A percentile compares a stretch with the other conserved stretches of the same genome.
These are phyloP conservation scores for Brasilioporus rufonigricans DNA, from an alignment of 768 basidiomycete species.

Conservation along the genomic window DNA sequence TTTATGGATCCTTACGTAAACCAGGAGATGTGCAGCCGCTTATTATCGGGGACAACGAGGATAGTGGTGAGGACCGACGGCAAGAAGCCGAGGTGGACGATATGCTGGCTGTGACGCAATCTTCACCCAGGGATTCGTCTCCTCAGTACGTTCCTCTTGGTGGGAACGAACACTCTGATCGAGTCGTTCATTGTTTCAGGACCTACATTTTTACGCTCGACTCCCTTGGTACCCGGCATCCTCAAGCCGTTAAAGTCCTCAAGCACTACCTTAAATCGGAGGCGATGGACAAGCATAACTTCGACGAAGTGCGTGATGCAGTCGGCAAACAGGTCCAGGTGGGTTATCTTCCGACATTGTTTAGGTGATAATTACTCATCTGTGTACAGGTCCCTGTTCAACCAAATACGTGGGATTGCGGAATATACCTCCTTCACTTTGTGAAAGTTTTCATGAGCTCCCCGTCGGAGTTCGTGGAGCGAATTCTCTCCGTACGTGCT, in stretches of 20 bases:
- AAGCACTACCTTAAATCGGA: conserved; percentile 69
- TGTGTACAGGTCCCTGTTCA: conserved; percentile 75
- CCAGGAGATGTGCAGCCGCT: not conserved
- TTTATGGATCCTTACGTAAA: conserved; percentile 18
- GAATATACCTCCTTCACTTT: conserved; percentile 87
- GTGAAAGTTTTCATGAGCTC: conserved; percentile 71
- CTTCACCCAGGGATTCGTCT: conserved; percentile 12
- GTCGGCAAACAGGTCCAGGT: conserved; percentile 54
- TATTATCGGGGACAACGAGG: conserved; percentile 22
- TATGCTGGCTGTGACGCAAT: conserved; percentile 26
- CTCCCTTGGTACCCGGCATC: conserved; percentile 78
- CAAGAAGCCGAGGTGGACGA: conserved; percentile 33
- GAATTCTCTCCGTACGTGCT: conserved; percentile 40
- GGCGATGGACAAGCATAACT: conserved; percentile 66
- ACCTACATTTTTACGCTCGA: conserved; percentile 88
- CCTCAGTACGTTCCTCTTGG: conserved; percentile 19
- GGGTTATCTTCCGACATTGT: conserved; percentile 16
- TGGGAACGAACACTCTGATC: not conserved
- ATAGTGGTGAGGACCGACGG: conserved; percentile 27
- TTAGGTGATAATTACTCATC: not conserved
- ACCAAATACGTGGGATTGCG: conserved; percentile 90
- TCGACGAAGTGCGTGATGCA: conserved; percentile 38
- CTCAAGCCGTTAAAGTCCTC: conserved; percentile 59
- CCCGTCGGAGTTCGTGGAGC: conserved; percentile 48
- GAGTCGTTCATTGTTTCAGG: conserved; percentile 34